A percentile compares a stretch with the other conserved stretches of the same genome.
Evolutionary conservation across 257 asterid genomes (phyloP).

Genomic region (Linderniella brevidens): DNA sequence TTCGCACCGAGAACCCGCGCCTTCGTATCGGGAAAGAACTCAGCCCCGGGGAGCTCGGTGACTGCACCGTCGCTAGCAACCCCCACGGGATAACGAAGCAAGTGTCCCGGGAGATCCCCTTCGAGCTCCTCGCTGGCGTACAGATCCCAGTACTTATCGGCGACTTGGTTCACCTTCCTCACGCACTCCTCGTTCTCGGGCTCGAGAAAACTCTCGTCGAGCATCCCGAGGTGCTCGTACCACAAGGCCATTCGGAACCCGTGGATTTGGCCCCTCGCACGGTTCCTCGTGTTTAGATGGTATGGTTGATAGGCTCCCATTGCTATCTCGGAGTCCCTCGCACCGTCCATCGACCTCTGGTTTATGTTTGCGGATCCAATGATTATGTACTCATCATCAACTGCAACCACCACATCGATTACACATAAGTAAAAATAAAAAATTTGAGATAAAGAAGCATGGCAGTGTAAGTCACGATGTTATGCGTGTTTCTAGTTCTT

Average conservation of each 20-base stretch:
- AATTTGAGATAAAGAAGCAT: too few species aligned
- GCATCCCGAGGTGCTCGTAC: conserved; percentile 89
- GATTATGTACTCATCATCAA: conserved; percentile 80
- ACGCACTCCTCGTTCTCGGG: conserved; percentile 44
- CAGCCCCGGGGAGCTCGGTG: conserved; percentile 47
- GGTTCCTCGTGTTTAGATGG: conserved; percentile 33
- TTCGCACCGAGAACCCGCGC: conserved; percentile 52
- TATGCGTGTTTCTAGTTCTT: too few species aligned
- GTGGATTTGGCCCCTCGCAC: conserved; percentile 73
- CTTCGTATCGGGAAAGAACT: conserved; percentile 59
- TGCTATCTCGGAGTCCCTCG: conserved; percentile 81
- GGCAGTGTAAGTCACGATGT: too few species aligned
- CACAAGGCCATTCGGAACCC: conserved; percentile 81
- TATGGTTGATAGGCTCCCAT: conserved; percentile 81
- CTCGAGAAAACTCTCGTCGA: conserved; percentile 43
- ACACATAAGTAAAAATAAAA: neutral
- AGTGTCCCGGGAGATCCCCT: conserved; percentile 55
- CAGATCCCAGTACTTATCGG: conserved; percentile 59
- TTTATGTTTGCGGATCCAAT: conserved; percentile 88
- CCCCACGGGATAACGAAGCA: conserved; percentile 58
- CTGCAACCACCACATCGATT: conserved; percentile 18
- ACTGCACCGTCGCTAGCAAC: conserved; percentile 32
- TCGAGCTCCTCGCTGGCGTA: conserved; percentile 29
- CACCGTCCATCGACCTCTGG: conserved; percentile 91
- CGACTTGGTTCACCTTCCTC: conserved; percentile 38